These are phyloP conservation scores for Colletotrichum falcatum DNA, from an alignment of 2,329 filamentous ascomycete genomes.

Conservation along the genomic window DNA sequence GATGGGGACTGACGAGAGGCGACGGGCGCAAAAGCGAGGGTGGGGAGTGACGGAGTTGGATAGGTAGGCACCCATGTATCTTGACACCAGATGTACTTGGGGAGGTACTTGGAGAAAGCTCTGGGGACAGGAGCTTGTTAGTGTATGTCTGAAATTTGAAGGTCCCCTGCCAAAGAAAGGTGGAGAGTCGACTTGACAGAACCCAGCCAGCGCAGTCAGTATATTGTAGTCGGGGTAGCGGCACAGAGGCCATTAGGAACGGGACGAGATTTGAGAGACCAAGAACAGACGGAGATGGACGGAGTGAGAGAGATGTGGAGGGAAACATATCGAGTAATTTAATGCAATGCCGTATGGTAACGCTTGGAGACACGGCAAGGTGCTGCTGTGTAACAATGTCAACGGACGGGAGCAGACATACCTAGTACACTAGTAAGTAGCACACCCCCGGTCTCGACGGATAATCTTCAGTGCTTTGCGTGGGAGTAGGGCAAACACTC, in stretches of 20 bases:
- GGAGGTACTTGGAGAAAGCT: not conserved
- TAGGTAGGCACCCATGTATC: not conserved
- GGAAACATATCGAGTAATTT: not conserved
- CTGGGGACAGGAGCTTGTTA: not conserved
- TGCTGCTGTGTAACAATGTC: conserved; percentile 8
- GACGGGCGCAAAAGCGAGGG: not conserved
- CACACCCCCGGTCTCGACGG: too few species aligned
- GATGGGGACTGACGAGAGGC: not conserved
- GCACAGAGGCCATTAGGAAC: not conserved
- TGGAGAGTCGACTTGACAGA: not conserved
- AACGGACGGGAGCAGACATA: conserved; percentile 13
- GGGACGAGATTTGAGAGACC: too few species aligned
- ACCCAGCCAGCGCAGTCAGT: not conserved
- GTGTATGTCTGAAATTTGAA: not conserved
- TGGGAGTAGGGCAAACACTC: not conserved
- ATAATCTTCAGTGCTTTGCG: not conserved
- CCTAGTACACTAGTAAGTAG: too few species aligned
- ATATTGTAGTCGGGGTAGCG: not conserved
- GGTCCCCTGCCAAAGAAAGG: not conserved
- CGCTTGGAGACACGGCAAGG: conserved; percentile 6
- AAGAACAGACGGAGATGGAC: not conserved
- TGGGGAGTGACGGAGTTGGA: not conserved
- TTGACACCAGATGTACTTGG: not conserved
- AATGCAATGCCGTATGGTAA: not conserved
- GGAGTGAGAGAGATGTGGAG: not conserved